Evolutionary conservation across 441 rosid genomes (phyloP), one percentile per base, ranked within the genome.

Genomic region (Populus hybrid): DNA sequence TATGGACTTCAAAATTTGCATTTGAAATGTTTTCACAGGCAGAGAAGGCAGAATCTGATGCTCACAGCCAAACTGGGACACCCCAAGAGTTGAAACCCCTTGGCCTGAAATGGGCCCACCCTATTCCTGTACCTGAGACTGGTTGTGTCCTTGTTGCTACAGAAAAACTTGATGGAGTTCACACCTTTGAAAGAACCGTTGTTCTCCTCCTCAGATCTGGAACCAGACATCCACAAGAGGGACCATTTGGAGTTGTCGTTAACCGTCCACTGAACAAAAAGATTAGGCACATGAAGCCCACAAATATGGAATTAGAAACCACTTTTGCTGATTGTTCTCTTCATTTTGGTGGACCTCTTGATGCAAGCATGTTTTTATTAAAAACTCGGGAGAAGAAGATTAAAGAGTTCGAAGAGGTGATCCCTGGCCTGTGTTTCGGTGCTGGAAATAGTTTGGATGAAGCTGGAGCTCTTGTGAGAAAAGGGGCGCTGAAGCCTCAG

Each of bases 111-210:
- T 95, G 99, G 99, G 99, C 99, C 14, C 99, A 95, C 76, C 99
- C 99, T 1, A 89, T 95, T 85, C 87, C 93, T 2, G 88, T 87
- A 10, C 99, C 96, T 50, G 98, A 95, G 88, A 88, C 92, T 14
- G 99, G 98, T n/a, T 93, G 94, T 20, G 94, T 95, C 82, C 95
- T 95, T 75, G 95, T 95, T 74, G 99, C 99, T 20, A 93, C 98
- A 11, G 94, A 92, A 88, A 93, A 92, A 88, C 94, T 95, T 40
- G 98, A 95, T 14, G 95, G 97, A 64, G 88, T 91, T 40, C 86
- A 87, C 65, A 86, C 94, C 26, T 93, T 95, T 67, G 97, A 92
- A 46, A 89, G 98, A 73, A 89, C 95, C 0, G 99, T 95, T 23
- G 93, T 95, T 83, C 94, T 95, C 71, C 97, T 95, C 74, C 89